Evolutionary conservation across 2,329 filamentous ascomycete species (phyloP), one percentile per base, ranked within the genome.

Genomic region (Penicillium freii): DNA sequence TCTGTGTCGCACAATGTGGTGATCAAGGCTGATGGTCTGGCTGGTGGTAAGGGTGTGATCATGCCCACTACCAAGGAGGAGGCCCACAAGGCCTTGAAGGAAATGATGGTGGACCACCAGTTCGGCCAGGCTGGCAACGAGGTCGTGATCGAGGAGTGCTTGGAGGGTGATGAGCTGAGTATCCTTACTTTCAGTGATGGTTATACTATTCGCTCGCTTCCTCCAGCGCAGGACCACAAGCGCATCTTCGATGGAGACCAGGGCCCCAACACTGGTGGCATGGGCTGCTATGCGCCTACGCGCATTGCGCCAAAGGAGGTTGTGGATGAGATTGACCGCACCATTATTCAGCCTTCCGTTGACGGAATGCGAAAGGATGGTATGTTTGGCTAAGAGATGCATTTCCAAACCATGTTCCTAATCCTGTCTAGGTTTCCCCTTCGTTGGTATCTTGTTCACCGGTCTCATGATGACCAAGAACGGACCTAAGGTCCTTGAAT

Each of bases 201-300:
- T 51, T 88, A 89, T 71, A 88, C 88, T 1, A 89, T 96, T 72
- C 84, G 85, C 70, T 91, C 89, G 9, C 81, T 97, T 10, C 93
- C 93, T 5, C 88, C 94, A 1, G 93, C 93, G 1, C 94, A 99
- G 75, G 94, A 97, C 74, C 94, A 99, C 81, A 97, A 99, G 83
- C 86, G 92, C 61, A 92, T 95, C 63, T 90, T 89, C 52, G 94
- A 99, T 69, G 91, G 90, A 54, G 93, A 97, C 71, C 82, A 85
- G 49, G 94, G 94, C 1, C 90, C 92, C 38, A 97, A 97, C 78
- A 97, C 94, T 2, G 94, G 93, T 58, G 94, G 94, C 40, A 97
- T 97, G 94, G 94, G 94, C 51, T 96, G 92, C 72, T 97, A 97
- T 75, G 92, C 92, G 17, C 90, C 90, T n/a, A 95, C 92, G 1